Conservation (phyloP, 2,329 filamentous ascomycete species). For the Conoideocrella luteorostrata region DNA sequence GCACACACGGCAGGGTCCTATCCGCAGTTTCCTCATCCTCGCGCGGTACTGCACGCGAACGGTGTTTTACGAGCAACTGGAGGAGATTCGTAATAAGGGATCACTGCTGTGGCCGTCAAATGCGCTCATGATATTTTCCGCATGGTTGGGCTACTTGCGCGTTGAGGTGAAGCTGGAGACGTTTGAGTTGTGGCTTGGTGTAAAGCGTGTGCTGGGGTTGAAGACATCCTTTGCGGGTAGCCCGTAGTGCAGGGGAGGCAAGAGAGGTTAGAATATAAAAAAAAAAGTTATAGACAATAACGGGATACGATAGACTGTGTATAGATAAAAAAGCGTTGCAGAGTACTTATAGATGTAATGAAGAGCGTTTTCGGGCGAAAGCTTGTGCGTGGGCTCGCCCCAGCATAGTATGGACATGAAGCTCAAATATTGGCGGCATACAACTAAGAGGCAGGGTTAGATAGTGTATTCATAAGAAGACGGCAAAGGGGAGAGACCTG, state of each 20-base stretch:
- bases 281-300: too few species aligned
- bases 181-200: constrained; percentile 55
- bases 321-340: constrained; percentile 9
- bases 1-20: constrained; percentile 63
- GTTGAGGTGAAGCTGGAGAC: constrained; percentile 57
- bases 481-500: too few species aligned
- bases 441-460: too few species aligned
- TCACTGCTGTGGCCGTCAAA: constrained; percentile 55
- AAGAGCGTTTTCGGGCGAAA: too few species aligned
- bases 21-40: constrained; percentile 61
- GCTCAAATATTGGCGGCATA: too few species aligned
- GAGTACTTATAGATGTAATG: neutral
- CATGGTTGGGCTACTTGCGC: constrained; percentile 52
- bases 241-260: constrained; percentile 15
- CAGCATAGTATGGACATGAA: too few species aligned
- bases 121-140: constrained; percentile 44
- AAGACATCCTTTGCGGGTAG: constrained; percentile 19
- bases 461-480: too few species aligned
- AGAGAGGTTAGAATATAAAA: too few species aligned
- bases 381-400: too few species aligned
- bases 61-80: constrained; percentile 58
- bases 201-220: constrained; percentile 42
- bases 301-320: constrained; percentile 11
- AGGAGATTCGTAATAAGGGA: constrained; percentile 45
- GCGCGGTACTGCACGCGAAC: constrained; percentile 62